Percentiles rank a stretch among this genome's conserved stretches.
Conservation (phyloP, 1,284 basidiomycete genomes). For the Leccinum colubrinum region DNA sequence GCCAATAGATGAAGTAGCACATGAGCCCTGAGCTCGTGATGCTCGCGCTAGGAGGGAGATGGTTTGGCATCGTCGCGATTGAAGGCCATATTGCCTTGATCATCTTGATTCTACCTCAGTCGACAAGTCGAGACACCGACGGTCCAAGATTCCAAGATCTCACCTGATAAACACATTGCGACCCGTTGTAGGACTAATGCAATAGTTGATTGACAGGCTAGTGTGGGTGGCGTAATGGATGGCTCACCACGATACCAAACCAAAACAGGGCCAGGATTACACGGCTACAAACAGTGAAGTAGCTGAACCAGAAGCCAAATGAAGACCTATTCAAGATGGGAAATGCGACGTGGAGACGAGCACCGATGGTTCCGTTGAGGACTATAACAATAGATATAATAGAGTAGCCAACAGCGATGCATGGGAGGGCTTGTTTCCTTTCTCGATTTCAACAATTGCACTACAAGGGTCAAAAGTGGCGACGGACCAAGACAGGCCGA, state of each 20-base stretch:
- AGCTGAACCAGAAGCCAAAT: slow-evolving; percentile 64
- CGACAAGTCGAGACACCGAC: not conserved
- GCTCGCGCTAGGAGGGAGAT: slow-evolving; percentile 46
- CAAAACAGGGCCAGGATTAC: slow-evolving; percentile 62
- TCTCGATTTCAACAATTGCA: slow-evolving; percentile 2
- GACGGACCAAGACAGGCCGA: slow-evolving; percentile 50
- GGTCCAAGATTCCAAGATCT: not conserved
- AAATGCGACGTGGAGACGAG: slow-evolving; percentile 60
- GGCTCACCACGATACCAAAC: slow-evolving; percentile 44
- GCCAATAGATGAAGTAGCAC: slow-evolving; percentile 67
- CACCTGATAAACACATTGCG: slow-evolving; percentile 31
- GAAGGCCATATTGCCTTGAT: slow-evolving; percentile 67
- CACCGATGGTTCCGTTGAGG: slow-evolving; percentile 58
- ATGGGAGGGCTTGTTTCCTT: slow-evolving; percentile 50
- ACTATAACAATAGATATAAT: slow-evolving; percentile 46
- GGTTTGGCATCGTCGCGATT: slow-evolving; percentile 52
- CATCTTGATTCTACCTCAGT: slow-evolving; percentile 38
- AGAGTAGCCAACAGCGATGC: slow-evolving; percentile 47
- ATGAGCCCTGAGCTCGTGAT: slow-evolving; percentile 55
- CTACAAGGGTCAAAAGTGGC: not conserved
- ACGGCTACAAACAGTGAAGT: slow-evolving; percentile 62
- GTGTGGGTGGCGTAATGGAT: not conserved
- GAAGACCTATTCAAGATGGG: slow-evolving; percentile 61
- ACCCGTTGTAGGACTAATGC: slow-evolving; percentile 25
- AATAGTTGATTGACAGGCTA: not conserved